Percentiles rank a stretch among this genome's conserved stretches.
These are phyloP conservation scores for Hypoxylon cercidicola DNA, from an alignment of 495 filamentous ascomycete genomes.

Conservation along the genomic window DNA sequence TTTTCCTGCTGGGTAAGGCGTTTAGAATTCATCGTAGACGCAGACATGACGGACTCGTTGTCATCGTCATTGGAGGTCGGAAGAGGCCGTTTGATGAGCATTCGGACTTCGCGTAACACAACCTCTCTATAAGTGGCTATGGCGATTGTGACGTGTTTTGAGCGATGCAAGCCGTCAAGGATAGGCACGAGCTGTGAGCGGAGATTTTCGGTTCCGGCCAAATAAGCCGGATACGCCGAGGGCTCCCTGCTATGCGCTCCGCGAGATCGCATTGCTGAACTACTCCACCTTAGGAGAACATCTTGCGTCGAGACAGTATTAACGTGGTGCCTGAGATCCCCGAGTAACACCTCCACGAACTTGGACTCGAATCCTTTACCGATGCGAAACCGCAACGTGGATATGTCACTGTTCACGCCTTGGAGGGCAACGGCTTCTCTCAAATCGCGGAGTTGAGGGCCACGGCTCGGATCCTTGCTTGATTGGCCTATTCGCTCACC, in stretches of 20 bases:
- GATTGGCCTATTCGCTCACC: constrained; percentile 54
- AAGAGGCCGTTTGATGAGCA: constrained; percentile 82
- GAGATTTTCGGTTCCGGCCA: constrained; percentile 73
- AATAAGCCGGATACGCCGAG: constrained; percentile 77
- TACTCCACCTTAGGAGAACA: constrained; percentile 81
- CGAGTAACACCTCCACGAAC: constrained; percentile 80
- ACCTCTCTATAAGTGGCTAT: constrained; percentile 88
- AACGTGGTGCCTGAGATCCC: constrained; percentile 85
- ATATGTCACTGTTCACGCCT: constrained; percentile 79
- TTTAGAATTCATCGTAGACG: constrained; percentile 78
- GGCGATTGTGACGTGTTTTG: constrained; percentile 80
- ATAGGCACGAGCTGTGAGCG: constrained; percentile 72
- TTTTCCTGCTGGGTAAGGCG: constrained; percentile 85
- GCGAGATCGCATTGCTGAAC: constrained; percentile 62
- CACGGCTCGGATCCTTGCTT: constrained; percentile 46
- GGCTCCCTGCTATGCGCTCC: constrained; percentile 72
- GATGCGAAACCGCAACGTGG: constrained; percentile 77
- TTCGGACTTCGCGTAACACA: constrained; percentile 85
- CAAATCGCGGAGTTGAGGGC: constrained; percentile 69
- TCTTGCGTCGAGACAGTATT: constrained; percentile 73
- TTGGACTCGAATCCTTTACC: constrained; percentile 86
- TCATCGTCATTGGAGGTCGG: constrained; percentile 95
- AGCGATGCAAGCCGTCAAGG: constrained; percentile 80
- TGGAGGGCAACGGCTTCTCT: constrained; percentile 81
- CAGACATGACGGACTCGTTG: constrained; percentile 87